Percentiles rank a stretch among this genome's conserved stretches.
Evolutionary conservation across 306 rosid genomes (phyloP).

Genomic region (Geum urbanum): DNA sequence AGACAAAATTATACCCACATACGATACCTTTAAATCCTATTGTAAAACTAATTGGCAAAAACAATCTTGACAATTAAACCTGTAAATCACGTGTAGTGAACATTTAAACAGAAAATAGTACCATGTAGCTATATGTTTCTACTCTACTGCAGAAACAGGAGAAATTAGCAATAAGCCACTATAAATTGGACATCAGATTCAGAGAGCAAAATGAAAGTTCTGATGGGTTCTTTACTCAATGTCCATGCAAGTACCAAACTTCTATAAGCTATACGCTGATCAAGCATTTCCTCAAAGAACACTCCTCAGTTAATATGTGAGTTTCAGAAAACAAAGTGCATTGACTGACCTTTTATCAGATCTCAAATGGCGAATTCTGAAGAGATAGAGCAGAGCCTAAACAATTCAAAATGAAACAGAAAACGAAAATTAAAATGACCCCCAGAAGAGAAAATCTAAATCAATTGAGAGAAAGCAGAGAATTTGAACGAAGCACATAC

Average conservation of each 20-base stretch:
- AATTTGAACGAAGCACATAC: conserved; percentile 4
- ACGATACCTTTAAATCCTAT: no score
- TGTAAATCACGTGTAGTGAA: background rate
- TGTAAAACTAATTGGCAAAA: background rate
- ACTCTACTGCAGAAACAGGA: background rate
- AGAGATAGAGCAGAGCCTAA: conserved; percentile 18
- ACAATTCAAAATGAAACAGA: background rate
- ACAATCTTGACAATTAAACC: background rate
- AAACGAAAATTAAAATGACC: background rate
- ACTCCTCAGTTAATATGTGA: background rate
- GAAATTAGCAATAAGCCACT: background rate
- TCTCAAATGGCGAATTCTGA: conserved; percentile 23
- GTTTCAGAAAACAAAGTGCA: background rate
- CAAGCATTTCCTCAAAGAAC: background rate
- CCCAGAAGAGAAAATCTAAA: background rate
- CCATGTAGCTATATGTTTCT: background rate
- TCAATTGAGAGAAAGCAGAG: background rate
- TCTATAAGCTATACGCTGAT: background rate
- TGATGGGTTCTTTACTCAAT: background rate
- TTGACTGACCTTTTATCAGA: conserved; percentile 28
- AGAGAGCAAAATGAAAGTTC: background rate
- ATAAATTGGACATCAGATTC: background rate
- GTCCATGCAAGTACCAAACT: background rate
- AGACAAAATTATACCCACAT: background rate
- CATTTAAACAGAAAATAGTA: background rate